A percentile compares a stretch with the other conserved stretches of the same genome.
phyloP scores from a whole-genome alignment of 1,284 basidiomycete genomes.

The Cryptococcus depauperatus region DNA sequence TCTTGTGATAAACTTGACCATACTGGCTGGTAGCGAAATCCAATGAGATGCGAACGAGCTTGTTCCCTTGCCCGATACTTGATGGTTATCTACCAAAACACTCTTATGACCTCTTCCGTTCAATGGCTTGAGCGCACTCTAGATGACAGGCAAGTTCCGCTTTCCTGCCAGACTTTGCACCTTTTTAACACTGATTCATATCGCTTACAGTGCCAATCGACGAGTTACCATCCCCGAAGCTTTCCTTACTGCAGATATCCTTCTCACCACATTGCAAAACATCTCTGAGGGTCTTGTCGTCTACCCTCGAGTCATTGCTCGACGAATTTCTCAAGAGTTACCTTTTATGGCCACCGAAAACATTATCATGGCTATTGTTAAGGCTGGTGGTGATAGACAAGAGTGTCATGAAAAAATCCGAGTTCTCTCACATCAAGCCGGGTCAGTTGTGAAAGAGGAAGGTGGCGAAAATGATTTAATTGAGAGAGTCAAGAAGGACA shows the following conservation, averaged over 20 bases:
- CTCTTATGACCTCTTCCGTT: slow-evolving; percentile 80
- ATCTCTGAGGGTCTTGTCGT: slow-evolving; percentile 96
- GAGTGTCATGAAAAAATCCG: slow-evolving; percentile 94
- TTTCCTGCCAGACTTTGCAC: neutral
- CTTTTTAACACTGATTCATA: neutral
- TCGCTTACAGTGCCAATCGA: slow-evolving; percentile 83
- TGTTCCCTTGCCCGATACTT: slow-evolving; percentile 90
- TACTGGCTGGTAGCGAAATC: slow-evolving; percentile 78
- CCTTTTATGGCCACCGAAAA: slow-evolving; percentile 99
- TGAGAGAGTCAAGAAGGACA: slow-evolving; percentile 64
- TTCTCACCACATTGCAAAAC: slow-evolving; percentile 91
- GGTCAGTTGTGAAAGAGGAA: slow-evolving; percentile 86
- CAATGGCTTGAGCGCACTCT: slow-evolving; percentile 97
- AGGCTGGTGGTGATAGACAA: slow-evolving; percentile 87
- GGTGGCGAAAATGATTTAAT: slow-evolving; percentile 96
- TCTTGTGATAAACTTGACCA: no score
- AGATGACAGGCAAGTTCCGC: slow-evolving; percentile 76
- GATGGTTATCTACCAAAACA: slow-evolving; percentile 87
- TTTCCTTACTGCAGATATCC: slow-evolving; percentile 94
- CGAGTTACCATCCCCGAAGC: slow-evolving; percentile 93
- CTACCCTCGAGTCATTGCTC: slow-evolving; percentile 89
- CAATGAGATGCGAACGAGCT: slow-evolving; percentile 96
- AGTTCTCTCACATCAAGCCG: slow-evolving; percentile 93
- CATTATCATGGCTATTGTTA: slow-evolving; percentile 98
- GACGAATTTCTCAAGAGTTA: slow-evolving; percentile 86